A percentile compares a stretch with the other conserved stretches of the same genome.
These are phyloP conservation scores for Trichoderma guizhouense DNA, from an alignment of 2,329 filamentous ascomycete species.

Conservation along the genomic window DNA sequence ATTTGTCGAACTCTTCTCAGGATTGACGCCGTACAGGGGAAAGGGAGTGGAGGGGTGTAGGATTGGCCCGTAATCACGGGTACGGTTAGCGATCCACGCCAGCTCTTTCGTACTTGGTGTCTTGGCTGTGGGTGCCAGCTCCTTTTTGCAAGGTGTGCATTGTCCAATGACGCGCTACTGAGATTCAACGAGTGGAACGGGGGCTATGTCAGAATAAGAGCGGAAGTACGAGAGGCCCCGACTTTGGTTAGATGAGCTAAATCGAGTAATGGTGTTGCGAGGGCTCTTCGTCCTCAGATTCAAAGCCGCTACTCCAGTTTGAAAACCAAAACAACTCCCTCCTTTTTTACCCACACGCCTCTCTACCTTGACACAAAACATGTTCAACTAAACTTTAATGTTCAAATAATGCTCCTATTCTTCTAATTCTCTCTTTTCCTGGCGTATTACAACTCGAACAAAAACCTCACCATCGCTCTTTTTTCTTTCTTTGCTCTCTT, in stretches of 20 bases:
- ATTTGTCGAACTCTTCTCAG: not conserved
- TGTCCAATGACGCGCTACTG: constrained; percentile 4
- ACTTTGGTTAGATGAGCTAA: not conserved
- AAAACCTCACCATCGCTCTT: not conserved
- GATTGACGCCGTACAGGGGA: not conserved
- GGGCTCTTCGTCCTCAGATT: not conserved
- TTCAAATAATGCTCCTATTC: not conserved
- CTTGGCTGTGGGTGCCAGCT: constrained; percentile 7
- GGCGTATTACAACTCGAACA: not conserved
- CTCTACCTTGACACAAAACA: not conserved
- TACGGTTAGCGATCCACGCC: constrained; percentile 16
- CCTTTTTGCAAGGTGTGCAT: constrained; percentile 6
- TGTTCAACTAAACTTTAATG: constrained; percentile 4
- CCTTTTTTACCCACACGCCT: not conserved
- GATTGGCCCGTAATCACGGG: not conserved
- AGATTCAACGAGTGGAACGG: not conserved
- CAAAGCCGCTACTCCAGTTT: not conserved
- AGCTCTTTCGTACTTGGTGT: not conserved
- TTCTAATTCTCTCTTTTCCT: not conserved
- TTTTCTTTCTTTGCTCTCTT: not conserved
- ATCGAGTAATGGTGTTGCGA: not conserved
- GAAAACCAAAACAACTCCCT: not conserved
- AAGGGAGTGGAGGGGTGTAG: not conserved
- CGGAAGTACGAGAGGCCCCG: constrained; percentile 7
- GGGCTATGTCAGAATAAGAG: not conserved